Conservation (phyloP, 768 basidiomycete species). For the Suillus alpinus region DNA sequence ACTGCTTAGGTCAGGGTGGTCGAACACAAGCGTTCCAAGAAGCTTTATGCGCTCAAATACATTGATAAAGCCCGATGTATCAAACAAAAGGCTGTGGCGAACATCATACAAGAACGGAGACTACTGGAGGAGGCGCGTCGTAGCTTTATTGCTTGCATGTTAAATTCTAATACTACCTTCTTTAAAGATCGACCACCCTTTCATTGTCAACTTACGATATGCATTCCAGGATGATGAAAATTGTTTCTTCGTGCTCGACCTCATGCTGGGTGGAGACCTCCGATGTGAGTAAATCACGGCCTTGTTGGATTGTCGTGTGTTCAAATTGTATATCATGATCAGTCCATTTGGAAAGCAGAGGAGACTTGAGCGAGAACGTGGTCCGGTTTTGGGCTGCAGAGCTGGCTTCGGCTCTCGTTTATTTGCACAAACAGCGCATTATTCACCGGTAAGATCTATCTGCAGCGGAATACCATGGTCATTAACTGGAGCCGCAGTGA, state of each 20-base stretch:
- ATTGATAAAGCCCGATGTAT: conserved; percentile 94
- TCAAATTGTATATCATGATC: conserved; percentile 3
- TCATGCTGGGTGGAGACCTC: conserved; percentile 95
- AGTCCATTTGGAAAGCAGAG: conserved; percentile 85
- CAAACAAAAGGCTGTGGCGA: conserved; percentile 86
- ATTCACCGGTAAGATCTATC: conserved; percentile 76
- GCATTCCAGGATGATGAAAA: conserved; percentile 98
- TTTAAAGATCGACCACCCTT: conserved; percentile 79
- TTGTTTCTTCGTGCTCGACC: conserved; percentile 95
- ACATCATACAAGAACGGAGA: conserved; percentile 91
- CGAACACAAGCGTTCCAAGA: conserved; percentile 90
- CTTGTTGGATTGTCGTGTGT: not conserved
- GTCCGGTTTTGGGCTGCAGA: conserved; percentile 91
- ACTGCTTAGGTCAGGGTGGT: conserved; percentile 83
- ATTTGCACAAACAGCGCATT: conserved; percentile 88
- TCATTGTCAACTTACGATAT: conserved; percentile 87
- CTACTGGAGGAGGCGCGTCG: conserved; percentile 81
- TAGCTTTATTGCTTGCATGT: not conserved
- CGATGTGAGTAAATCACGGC: conserved; percentile 60
- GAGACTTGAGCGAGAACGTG: conserved; percentile 61
- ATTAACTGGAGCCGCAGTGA: conserved; percentile 51
- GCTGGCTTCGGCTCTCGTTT: conserved; percentile 78
- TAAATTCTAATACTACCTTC: conserved; percentile 11
- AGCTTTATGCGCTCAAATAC: conserved; percentile 95
- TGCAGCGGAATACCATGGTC: not conserved